Conservation (phyloP, 352 stramenopile species). For the Globisporangium sylvaticum region DNA sequence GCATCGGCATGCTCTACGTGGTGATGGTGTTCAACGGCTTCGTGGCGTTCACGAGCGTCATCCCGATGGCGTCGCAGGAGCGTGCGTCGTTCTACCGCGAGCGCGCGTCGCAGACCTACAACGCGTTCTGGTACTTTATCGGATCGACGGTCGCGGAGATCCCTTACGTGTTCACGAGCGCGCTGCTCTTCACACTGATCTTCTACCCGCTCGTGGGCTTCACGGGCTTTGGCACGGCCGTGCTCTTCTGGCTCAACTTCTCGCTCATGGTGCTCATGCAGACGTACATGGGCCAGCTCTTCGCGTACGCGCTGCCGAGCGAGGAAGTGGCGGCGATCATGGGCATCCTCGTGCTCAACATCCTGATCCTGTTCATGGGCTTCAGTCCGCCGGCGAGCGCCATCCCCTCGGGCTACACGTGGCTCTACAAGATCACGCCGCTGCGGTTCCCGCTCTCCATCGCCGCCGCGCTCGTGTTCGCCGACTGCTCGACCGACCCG, state of each 20-base stretch:
- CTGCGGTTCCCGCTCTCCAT: not conserved
- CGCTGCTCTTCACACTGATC: conserved; percentile 35
- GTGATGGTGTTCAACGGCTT: conserved; percentile 20
- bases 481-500: not conserved
- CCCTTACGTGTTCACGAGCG: conserved; percentile 29
- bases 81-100: conserved; percentile 48
- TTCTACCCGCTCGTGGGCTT: conserved; percentile 67
- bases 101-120: conserved; percentile 82
- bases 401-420: conserved; percentile 23
- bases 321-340: conserved; percentile 26
- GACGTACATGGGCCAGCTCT: conserved; percentile 65
- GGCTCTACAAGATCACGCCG: conserved; percentile 2
- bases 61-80: conserved; percentile 67
- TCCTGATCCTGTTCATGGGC: conserved; percentile 44
- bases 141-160: conserved; percentile 72
- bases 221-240: conserved; percentile 17
- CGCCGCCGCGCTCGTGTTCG: not conserved
- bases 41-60: conserved; percentile 55
- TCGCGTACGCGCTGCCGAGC: conserved; percentile 42
- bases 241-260: conserved; percentile 70
- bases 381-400: conserved; percentile 26
- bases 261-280: conserved; percentile 41
- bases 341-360: conserved; percentile 26
- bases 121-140: conserved; percentile 57
- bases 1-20: too few species aligned